A percentile compares a stretch with the other conserved stretches of the same genome.
These are phyloP conservation scores for Trichophyton schoenleinii DNA, from an alignment of 2,329 filamentous ascomycete species.

Conservation along the genomic window DNA sequence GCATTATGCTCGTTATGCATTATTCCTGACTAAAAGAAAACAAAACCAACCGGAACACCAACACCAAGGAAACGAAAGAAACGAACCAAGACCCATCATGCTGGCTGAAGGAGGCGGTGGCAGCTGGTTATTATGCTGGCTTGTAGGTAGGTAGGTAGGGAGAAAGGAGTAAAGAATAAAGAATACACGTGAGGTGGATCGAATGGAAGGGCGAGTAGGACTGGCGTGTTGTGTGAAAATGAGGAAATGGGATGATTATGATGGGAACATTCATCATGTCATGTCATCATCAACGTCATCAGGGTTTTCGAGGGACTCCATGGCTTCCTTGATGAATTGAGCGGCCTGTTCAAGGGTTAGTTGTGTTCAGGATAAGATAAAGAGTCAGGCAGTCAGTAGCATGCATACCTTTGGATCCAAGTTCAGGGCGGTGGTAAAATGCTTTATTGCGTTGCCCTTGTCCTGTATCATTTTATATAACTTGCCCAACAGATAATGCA, in stretches of 20 bases:
- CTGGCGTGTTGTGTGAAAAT: neutral
- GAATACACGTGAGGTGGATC: neutral
- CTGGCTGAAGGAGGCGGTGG: neutral
- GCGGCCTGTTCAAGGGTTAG: conserved; percentile 51
- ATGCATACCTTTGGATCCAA: conserved; percentile 79
- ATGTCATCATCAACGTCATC: conserved; percentile 46
- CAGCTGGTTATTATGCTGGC: conserved; percentile 17
- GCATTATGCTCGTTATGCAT: conserved; percentile 6
- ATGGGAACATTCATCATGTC: conserved; percentile 19
- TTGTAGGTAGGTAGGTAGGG: conserved; percentile 37
- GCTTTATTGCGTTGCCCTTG: conserved; percentile 66
- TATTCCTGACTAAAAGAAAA: neutral
- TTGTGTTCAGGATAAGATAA: conserved; percentile 11
- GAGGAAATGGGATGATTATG: neutral
- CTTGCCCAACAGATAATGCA: conserved; percentile 79
- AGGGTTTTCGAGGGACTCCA: conserved; percentile 78
- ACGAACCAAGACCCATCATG: neutral
- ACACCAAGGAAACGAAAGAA: neutral
- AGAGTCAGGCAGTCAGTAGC: conserved; percentile 4
- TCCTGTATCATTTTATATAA: conserved; percentile 48
- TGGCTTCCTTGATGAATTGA: conserved; percentile 88
- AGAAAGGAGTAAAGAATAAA: neutral
- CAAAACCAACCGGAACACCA: conserved; percentile 3
- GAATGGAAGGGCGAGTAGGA: neutral
- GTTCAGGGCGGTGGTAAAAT: conserved; percentile 90